These are phyloP conservation scores for Mariannaea sp. DNA, from an alignment of 2,329 filamentous ascomycete genomes.

Conservation along the genomic window DNA sequence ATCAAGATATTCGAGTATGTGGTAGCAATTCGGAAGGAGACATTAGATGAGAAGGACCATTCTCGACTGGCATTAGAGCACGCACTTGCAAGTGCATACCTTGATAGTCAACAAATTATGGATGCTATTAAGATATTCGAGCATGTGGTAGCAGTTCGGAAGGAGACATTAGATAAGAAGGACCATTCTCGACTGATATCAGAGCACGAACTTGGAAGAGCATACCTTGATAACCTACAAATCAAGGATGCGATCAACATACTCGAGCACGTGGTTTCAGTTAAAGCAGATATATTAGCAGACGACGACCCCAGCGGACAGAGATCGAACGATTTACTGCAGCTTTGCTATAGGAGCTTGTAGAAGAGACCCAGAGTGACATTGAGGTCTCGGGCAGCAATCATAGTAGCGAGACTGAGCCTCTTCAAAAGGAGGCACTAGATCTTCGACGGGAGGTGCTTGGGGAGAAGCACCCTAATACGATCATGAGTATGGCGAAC, in stretches of 20 bases:
- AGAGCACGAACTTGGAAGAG: too few species aligned
- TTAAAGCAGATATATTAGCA: too few species aligned
- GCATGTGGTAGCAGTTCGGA: neutral
- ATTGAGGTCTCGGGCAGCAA: too few species aligned
- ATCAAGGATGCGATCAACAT: too few species aligned
- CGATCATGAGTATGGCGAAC: neutral
- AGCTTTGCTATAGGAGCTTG: too few species aligned
- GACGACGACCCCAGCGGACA: too few species aligned
- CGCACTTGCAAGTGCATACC: neutral
- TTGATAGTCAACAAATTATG: neutral
- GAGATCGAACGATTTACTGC: too few species aligned
- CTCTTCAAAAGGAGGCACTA: neutral
- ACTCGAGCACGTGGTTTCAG: too few species aligned
- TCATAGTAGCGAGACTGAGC: neutral
- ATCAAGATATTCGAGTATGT: neutral
- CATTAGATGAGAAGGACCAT: neutral
- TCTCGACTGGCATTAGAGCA: neutral
- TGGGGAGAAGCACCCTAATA: constrained; percentile 1
- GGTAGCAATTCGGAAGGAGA: neutral
- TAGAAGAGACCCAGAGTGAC: too few species aligned
- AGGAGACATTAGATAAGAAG: neutral
- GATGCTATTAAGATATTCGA: neutral
- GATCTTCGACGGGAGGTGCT: neutral
- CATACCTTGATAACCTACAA: too few species aligned
- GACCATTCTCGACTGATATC: too few species aligned